These are phyloP conservation scores for Lachnellula arida DNA, from an alignment of 2,329 filamentous ascomycete genomes.

Conservation along the genomic window DNA sequence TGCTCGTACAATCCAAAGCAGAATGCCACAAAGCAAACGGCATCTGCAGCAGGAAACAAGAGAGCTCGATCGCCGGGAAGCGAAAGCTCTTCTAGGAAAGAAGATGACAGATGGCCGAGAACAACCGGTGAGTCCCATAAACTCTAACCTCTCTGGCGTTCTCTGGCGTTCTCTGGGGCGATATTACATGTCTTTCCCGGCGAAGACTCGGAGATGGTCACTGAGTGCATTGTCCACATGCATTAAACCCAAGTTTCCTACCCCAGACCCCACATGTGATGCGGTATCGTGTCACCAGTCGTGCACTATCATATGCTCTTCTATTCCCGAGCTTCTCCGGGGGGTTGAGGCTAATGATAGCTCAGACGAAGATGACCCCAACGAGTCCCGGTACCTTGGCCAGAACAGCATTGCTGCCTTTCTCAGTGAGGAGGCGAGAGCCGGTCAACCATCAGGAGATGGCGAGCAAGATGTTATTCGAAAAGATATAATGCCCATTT, in stretches of 20 bases:
- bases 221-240: background rate
- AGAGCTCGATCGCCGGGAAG: conserved; percentile 27
- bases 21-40: conserved; percentile 17
- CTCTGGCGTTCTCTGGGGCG: background rate
- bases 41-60: conserved; percentile 22
- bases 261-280: background rate
- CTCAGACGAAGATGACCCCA: conserved; percentile 48
- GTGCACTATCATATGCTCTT: background rate
- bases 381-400: conserved; percentile 57
- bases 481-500: conserved; percentile 60
- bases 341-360: background rate
- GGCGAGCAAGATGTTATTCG: conserved; percentile 47
- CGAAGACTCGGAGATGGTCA: conserved; percentile 6
- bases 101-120: conserved; percentile 30
- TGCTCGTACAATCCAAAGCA: conserved; percentile 65
- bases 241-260: background rate
- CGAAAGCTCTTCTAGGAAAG: conserved; percentile 24
- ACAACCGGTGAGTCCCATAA: conserved; percentile 25
- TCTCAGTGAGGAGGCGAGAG: conserved; percentile 52
- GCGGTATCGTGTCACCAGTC: background rate
- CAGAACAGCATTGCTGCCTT: conserved; percentile 66
- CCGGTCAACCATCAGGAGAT: conserved; percentile 46
- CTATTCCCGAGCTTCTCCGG: background rate
- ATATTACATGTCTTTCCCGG: background rate
- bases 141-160: background rate